Base-by-base conservation (phyloP, 345 rosid species). In the Dipteronia sinensis region DNA sequence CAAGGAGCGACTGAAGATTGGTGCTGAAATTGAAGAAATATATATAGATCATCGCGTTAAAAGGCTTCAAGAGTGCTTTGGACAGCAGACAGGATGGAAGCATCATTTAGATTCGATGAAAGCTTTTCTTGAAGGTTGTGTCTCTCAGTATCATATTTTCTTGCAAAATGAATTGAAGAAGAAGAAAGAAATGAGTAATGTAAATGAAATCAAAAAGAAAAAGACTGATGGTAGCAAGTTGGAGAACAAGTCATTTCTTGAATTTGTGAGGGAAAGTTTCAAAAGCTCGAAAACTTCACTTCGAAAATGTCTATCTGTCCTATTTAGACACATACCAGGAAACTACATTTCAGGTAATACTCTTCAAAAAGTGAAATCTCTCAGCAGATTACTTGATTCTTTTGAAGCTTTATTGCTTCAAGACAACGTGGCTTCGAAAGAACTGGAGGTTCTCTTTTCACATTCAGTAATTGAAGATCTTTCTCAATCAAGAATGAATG, bases 21-120 rank as follows among this genome's bases (percentile, higher is more conserved):
- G 49, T 68, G 69, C 82, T 0, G 88, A 79, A 27, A 59, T 81
- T 19, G 78, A 80, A 66, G 82, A 85, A 20, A 74, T 89, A 65
- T 85, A 46, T 73, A 59, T 89, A 74, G 90, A 85, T 65, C 44
- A 77, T 70, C 90, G 90, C 9, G 75, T 84, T 10, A 1, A 79
- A 42, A 65, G 34, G 67, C 85, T 89, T 20, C 9, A 1, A 7
- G 76, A 84, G 40, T 78, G 82, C 77, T 44, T 79, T 79, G 82
- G 78, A 0, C 22, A 51, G 2, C 13, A 46, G 15, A 76, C 73
- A 25, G 83, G 89, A 25, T 81, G 85, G 85, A 13, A 22, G 65
- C 67, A 78, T 0, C 8, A 70, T 63, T n/a, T 82, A 22, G 62
- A 69, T 58, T 73, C 84, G 10, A 69, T 78, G 75, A 73, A 76